Evolutionary conservation across 805 yeast genomes (phyloP), one percentile per base, ranked within the genome.

Genomic region (Wickerhamiella qilinensis): DNA sequence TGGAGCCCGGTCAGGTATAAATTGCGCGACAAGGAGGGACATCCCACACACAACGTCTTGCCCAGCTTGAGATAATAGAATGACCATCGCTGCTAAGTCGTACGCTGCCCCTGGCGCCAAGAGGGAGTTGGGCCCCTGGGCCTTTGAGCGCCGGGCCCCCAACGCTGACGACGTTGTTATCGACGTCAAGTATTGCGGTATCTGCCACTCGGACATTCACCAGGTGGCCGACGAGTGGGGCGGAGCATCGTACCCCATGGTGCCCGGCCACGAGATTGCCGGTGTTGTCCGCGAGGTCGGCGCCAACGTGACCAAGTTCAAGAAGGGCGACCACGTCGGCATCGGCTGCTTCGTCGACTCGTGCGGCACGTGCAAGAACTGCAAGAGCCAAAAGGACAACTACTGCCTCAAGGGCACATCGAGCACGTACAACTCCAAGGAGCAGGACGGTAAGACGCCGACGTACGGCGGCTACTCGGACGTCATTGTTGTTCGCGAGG

Each of bases 261-360:
- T 67, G 20, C 65, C 68, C 43, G 76, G 77, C 34, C 75, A 71
- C 55, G 76, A 58, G 42, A 54, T 57, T 33, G 50, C 55, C 28
- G 63, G 63, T 18, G 41, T 33, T 16, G 57, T 54, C 32, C 43
- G 40, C 22, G 76, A 33, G 29, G 62, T 77, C 33, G 93, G 88
- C 38, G 48, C 63, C 9, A 60, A 68, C 73, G 79, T 46, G 6
- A 49, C 57, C 16, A 62, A 62, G 45, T 39, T 65, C 59, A 62
- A 66, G 55, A 55, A 76, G 17, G 93, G 93, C 39, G 77, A 83
- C 48, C 64, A 83, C 45, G 91, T 78, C 21, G 93, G 93, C 41
- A 68, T 79, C 38, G 93, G 93, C 48, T 91, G 93, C 24, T 76
- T 71, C 52, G 62, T 68, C 21, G 61, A 60, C 41, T 62, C 79